phyloP scores from a whole-genome alignment of 352 stramenopile genomes.

The Hyphochytrium catenoides region DNA sequence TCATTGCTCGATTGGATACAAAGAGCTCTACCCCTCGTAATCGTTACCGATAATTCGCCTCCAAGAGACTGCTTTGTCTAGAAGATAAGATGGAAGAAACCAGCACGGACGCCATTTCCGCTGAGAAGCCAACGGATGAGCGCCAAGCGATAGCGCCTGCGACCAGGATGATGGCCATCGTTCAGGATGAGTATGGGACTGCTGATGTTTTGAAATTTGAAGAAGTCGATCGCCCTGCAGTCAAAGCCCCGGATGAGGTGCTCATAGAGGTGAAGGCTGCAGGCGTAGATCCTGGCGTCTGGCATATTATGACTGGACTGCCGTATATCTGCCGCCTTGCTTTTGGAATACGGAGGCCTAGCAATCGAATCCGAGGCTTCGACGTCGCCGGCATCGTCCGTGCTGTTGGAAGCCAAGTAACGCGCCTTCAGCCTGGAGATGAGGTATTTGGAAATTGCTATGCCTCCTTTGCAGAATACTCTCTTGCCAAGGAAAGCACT shows the following conservation, averaged over 20 bases:
- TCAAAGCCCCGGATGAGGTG: constrained; percentile 4
- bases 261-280: constrained; percentile 2
- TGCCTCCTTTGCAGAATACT: constrained; percentile 16
- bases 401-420: constrained; percentile 13
- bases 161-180: too few relatives aligned
- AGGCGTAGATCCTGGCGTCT: constrained; percentile 1
- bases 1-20: too few relatives aligned
- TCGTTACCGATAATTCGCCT: too few relatives aligned
- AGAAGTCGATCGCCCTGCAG: too few relatives aligned
- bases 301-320: neutral
- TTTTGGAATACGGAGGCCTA: neutral
- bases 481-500: constrained; percentile 10
- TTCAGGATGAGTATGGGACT: too few relatives aligned
- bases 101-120: too few relatives aligned
- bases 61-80: too few relatives aligned
- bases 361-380: constrained; percentile 10
- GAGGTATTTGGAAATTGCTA: constrained; percentile 10
- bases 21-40: too few relatives aligned
- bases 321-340: constrained; percentile 1
- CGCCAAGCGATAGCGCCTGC: too few relatives aligned
- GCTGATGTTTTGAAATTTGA: too few relatives aligned
- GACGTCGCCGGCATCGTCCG: constrained; percentile 16
- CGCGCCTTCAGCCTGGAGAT: constrained; percentile 12
- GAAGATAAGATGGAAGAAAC: too few relatives aligned
- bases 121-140: too few relatives aligned